Conservation (phyloP, 2,329 filamentous ascomycete species). For the Talaromyces sp. region DNA sequence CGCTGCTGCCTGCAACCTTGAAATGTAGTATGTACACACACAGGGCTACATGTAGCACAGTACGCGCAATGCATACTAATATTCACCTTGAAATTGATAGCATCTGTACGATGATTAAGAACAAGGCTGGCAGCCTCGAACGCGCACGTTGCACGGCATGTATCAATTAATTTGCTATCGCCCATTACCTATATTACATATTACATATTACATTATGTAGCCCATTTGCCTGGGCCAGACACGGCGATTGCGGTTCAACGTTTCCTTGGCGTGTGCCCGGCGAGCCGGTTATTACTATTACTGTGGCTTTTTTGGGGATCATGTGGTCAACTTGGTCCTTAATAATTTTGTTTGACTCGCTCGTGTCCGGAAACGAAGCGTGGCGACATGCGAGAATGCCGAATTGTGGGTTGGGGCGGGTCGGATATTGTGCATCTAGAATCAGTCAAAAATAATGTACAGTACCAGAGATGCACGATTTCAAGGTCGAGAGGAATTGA, state of each 20-base stretch:
- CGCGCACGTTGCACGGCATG: not conserved
- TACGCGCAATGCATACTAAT: not conserved
- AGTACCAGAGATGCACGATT: not conserved
- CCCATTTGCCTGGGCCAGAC: not conserved
- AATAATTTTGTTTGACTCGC: not conserved
- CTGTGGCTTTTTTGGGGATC: not conserved
- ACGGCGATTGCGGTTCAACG: not conserved
- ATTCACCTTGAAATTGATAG: not conserved
- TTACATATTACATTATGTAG: too few relatives aligned
- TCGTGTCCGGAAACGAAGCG: not conserved
- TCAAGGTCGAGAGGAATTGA: not conserved
- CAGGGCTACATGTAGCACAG: not conserved
- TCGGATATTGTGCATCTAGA: not conserved
- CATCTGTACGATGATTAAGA: not conserved
- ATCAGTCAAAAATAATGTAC: too few relatives aligned
- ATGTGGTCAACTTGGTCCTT: not conserved
- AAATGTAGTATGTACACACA: too few relatives aligned
- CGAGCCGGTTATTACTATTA: not conserved
- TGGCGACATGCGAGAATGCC: not conserved
- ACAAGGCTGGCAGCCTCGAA: not conserved
- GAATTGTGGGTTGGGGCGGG: not conserved
- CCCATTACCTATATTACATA: too few relatives aligned
- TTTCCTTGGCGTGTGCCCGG: not conserved
- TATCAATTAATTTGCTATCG: not conserved
- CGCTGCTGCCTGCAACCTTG: not conserved